Evolutionary conservation across 1,284 basidiomycete species (phyloP), one percentile per base, ranked within the genome.

Genomic region (Ustilago trichophora): DNA sequence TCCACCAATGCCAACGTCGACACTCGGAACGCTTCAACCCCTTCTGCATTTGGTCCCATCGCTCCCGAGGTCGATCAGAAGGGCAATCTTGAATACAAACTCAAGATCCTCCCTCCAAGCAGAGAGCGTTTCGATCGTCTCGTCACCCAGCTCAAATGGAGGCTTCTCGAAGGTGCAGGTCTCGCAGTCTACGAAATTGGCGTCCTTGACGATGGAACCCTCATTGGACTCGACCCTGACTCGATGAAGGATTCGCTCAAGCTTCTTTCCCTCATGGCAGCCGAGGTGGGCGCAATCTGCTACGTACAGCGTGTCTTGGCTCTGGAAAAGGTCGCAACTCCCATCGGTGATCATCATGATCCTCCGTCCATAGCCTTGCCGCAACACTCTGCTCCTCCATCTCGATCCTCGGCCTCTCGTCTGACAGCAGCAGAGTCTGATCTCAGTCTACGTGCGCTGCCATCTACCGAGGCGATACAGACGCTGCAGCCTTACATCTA

Each of bases 31-130:
- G 56, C 19, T 5, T 53, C 64, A 6, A 35, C 57, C 15, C 45
- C 55, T 16, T 45, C 44, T 33, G 40, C 57, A 9, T 69, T 63
- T 21, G 60, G 66, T 15, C 66, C 66, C 8, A 64, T 80, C 27
- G 63, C 59, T 7, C 78, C 80, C 9, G 80, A 81, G 42, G 64
- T 77, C 12, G 78, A 80, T 50, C 69, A 62, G 46, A 63, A 64
- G 19, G 80, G 80, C 33, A 80, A 81, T 45, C 72, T 80, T 18
- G 80, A 81, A 44, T 81, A 81, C 71, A 81, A 81, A 53, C 72
- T 76, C 55, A 77, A 79, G 52, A 74, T 81, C 45, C 54, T 79
- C 2, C 77, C 73, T 4, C 64, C 75, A n/a, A 70, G 72, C 29
- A 58, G 62, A 6, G 65, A 71, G 33, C 76, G 80, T 19, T 80